Base-by-base conservation (phyloP, 306 rosid genomes). In the Vigna reflexopilosa region DNA sequence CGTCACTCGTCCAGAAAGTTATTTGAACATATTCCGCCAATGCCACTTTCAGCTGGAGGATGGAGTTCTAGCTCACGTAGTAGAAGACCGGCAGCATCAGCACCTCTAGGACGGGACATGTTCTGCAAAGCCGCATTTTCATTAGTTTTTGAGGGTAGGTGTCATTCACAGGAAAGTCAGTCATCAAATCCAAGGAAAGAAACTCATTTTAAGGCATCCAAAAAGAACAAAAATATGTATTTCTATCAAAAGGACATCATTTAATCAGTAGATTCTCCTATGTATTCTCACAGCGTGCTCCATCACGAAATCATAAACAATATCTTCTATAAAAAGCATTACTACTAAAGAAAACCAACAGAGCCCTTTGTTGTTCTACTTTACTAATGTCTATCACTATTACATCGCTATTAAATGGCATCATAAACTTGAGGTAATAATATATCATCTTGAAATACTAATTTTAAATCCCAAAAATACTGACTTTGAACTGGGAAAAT, bases 1-100 rank as follows among this genome's bases (percentile, higher is more conserved):
- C 19, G 19, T 17, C 19, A 17, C 19, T 17, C 19, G 19, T 17
- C 19, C 19, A 17, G 19, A 17, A 17, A 17, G 19, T 17, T 17
- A 17, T 17, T 17, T 17, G 59, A 86, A 89, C 93, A 90, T 89
- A 85, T 91, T 92, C 61, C 92, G 81, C 79, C 93, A 86, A 75
- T 92, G 93, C 98, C 98, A 95, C 87, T 95, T 83, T 92, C 98
- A 10, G 98, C 92, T 42, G 98, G 98, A 73, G 98, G 98, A 74
- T 91, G 92, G 70, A 95, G 97, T 82, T 95, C 97, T 79, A 95
- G 90, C 80, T 95, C 98, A 54, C 98, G 92, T 64, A 95, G 93
- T 79, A 95, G 86, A 70, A 91, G 87, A 77, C 98, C 97, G 80
- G 98, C 97, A 71, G 96, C 98, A 87, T 92, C 98, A 36, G 98